Evolutionary conservation across 2,329 filamentous ascomycete species (phyloP).

Genomic region (Cercospora citrullina): DNA sequence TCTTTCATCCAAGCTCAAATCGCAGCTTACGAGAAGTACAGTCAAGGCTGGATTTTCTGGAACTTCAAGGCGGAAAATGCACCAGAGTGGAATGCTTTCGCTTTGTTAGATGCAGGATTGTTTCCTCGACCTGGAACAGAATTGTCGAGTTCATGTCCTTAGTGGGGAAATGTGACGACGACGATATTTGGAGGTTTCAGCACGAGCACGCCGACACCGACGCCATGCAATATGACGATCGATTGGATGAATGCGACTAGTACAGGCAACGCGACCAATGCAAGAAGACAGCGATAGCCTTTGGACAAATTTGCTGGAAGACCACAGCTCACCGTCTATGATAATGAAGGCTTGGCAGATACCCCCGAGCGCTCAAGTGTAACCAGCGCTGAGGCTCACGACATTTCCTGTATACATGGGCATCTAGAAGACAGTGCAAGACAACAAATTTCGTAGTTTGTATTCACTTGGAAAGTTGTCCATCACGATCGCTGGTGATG

Average conservation of each 20-base stretch:
- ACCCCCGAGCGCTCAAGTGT: not conserved
- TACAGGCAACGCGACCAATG: not conserved
- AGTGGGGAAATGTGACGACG: constrained; percentile 7
- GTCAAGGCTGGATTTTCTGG: constrained; percentile 59
- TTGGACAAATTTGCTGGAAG: not conserved
- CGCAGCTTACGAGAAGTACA: constrained; percentile 52
- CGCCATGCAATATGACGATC: not conserved
- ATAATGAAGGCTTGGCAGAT: not conserved
- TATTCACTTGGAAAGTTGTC: not conserved
- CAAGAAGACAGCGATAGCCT: not conserved
- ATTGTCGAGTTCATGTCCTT: constrained; percentile 36
- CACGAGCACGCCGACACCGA: not conserved
- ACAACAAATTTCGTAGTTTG: not conserved
- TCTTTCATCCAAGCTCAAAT: constrained; percentile 59
- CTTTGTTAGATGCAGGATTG: constrained; percentile 51
- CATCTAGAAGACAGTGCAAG: not conserved
- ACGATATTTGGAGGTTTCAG: not conserved
- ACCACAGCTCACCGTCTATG: not conserved
- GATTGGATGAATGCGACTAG: not conserved
- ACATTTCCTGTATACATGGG: not conserved
- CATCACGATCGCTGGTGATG: not conserved
- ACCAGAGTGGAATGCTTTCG: constrained; percentile 56
- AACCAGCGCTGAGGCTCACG: not conserved
- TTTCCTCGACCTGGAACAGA: constrained; percentile 50
- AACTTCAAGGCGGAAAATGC: constrained; percentile 58